Evolutionary conservation across 2,329 filamentous ascomycete genomes (phyloP), one percentile per base, ranked within the genome.

Genomic region (Scedosporium dehoogii): DNA sequence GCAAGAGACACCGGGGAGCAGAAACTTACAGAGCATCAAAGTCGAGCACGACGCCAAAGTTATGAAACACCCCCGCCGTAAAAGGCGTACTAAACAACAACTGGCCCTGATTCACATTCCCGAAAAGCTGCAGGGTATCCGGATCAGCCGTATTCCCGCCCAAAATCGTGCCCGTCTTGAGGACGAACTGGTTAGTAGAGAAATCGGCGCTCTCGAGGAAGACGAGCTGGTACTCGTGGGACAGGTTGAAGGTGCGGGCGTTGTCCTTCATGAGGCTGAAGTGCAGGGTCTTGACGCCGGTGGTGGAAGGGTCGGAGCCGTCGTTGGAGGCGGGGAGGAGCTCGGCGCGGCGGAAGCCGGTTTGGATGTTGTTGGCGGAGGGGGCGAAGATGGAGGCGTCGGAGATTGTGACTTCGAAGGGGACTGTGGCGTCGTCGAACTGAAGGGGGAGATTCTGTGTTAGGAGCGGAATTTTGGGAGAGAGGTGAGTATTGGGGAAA

Each of bases 381-480:
- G 78, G 77, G n/a, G 75, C 74, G 72, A 87, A 87, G 71, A 87
- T 85, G 67, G 82, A 85, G 64, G 78, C 67, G 70, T 86, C 84
- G 63, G 70, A 78, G 69, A 86, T 79, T 48, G 81, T 84, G 9
- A 85, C 79, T 67, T 82, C 81, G 23, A 85, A 66, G 4, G 83
- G 73, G 41, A 76, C 71, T 53, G 75, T 73, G 56, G 73, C 71
- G 16, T 66, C 67, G 60, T 83, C 80, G 66, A 83, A 83, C 70
- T 66, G 46, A 10, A 1, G 9, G 6, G 9, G 29, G 25, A 62
- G 6, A 14, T n/a, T n/a, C n/a, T n/a, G 16, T 5, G 46, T 7
- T n/a, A 14, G 38, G 27, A 78, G n/a, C 67, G 23, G 41, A 6
- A n/a, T 48, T 58, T 18, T 33, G 10, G 18, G 14, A 27, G 6